Evolutionary conservation across 495 filamentous ascomycete species (phyloP).

Genomic region (Corynascus novoguineensis): DNA sequence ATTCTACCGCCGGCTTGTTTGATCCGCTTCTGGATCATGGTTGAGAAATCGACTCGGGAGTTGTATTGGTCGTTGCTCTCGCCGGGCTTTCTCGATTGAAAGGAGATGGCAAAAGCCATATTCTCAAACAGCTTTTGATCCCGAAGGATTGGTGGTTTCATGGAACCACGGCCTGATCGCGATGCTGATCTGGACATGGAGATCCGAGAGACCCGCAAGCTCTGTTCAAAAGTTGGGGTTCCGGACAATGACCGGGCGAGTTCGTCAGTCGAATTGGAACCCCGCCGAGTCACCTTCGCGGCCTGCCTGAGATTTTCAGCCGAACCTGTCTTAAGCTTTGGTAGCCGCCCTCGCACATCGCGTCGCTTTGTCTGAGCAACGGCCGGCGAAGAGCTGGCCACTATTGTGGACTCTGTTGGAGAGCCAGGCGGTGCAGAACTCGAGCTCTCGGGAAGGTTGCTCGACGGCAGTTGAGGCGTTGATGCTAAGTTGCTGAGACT

Average conservation of each 20-base stretch:
- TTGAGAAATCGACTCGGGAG: constrained; percentile 40
- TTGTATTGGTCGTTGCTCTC: constrained; percentile 48
- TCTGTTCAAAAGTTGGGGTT: constrained; percentile 30
- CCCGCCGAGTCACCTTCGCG: constrained; percentile 21
- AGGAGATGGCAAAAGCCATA: constrained; percentile 79
- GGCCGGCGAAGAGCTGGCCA: constrained; percentile 31
- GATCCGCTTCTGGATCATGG: constrained; percentile 41
- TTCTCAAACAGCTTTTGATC: constrained; percentile 53
- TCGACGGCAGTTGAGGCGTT: constrained; percentile 33
- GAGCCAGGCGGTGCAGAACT: constrained; percentile 13
- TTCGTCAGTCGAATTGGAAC: constrained; percentile 39
- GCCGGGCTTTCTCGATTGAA: constrained; percentile 46
- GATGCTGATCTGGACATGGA: constrained; percentile 10
- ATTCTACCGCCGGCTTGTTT: constrained; percentile 63
- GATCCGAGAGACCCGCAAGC: constrained; percentile 23
- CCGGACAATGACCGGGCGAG: constrained; percentile 27
- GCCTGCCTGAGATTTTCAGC: constrained; percentile 24
- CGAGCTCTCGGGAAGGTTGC: constrained; percentile 24
- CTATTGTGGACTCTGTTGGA: neutral
- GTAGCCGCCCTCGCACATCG: constrained; percentile 17
- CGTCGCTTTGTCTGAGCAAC: constrained; percentile 25
- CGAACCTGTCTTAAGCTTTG: constrained; percentile 22
- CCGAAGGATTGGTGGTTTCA: constrained; percentile 8
- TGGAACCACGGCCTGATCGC: constrained; percentile 7
- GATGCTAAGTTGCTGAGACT: constrained; percentile 31